Percentiles rank a stretch among this genome's conserved stretches.
Evolutionary conservation across 768 basidiomycete species (phyloP).

Genomic region (Boletus sensibilis): DNA sequence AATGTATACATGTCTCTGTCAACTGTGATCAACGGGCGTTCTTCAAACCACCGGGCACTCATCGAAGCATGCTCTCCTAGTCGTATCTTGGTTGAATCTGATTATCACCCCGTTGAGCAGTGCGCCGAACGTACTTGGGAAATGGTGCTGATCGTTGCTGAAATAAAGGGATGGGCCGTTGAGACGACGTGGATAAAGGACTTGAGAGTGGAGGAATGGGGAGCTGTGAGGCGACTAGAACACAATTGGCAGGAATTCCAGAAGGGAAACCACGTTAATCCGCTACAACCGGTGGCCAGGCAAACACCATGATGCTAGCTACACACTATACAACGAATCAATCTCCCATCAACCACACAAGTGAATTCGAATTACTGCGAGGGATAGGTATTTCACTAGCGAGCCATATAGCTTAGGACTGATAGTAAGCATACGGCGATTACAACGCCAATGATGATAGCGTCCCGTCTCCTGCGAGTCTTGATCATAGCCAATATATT

Average conservation of each 20-base stretch:
- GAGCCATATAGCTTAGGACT: slow-evolving; percentile 49
- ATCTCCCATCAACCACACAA: not conserved
- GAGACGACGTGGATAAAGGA: slow-evolving; percentile 57
- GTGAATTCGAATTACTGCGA: slow-evolving; percentile 1
- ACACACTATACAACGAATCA: not conserved
- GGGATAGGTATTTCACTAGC: slow-evolving; percentile 16
- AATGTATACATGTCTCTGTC: slow-evolving; percentile 91
- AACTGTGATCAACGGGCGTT: slow-evolving; percentile 77
- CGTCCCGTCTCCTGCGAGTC: slow-evolving; percentile 83
- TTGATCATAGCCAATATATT: slow-evolving; percentile 91
- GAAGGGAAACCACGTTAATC: slow-evolving; percentile 41
- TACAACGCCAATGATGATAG: slow-evolving; percentile 84
- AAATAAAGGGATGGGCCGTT: slow-evolving; percentile 72
- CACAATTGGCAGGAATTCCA: slow-evolving; percentile 70
- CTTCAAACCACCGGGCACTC: slow-evolving; percentile 58
- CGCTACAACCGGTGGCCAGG: not conserved
- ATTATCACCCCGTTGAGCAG: slow-evolving; percentile 66
- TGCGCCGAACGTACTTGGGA: slow-evolving; percentile 69
- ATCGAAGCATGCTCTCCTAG: slow-evolving; percentile 60
- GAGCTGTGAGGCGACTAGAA: slow-evolving; percentile 64
- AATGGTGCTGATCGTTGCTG: slow-evolving; percentile 69
- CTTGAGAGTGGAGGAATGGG: slow-evolving; percentile 45
- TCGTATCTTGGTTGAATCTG: slow-evolving; percentile 84
- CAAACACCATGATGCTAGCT: not conserved
- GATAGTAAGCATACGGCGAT: slow-evolving; percentile 80